Evolutionary conservation across 2,329 filamentous ascomycete genomes (phyloP), one percentile per base, ranked within the genome.

Genomic region (Calonectria pseudoreteaudii): DNA sequence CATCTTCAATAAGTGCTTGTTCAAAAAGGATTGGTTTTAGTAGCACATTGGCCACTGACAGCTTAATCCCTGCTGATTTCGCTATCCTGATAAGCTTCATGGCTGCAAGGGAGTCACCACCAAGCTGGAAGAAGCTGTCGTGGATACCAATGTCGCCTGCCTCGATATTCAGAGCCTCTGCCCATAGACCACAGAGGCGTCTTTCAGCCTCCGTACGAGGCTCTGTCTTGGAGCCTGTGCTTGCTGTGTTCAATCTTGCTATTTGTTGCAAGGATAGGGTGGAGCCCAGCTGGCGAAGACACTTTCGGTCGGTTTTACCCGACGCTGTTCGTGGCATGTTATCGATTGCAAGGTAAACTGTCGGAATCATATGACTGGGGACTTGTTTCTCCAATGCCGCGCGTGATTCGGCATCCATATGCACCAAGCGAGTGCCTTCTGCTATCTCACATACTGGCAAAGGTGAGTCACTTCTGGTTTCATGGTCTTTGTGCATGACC

Each of bases 71-170:
- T 31, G 84, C 80, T 30, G 82, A 80, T 41, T 86, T 81, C 2
- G 85, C 85, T 31, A 84, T 82, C n/a, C 86, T 84, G 2, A 88
- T 88, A 2, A 90, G 76, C 72, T 85, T 87, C 85, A 90, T 90
- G 1, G 87, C 87, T 0, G 83, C 75, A 1, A 89, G 84, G 0
- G 88, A 89, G 76, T 89, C 86, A 23, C 88, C 88, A 10, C 88
- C 88, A 0, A 88, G 83, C 0, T 82, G 82, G 81, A 90, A 88
- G 79, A 90, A 89, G 79, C 85, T 87, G 74, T 88, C 85, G 4
- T 86, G 83, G 3, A 83, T 74, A 2, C 84, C 83, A 34, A 88
- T 86, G 6, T 77, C 73, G 2, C 82, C 77, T 11, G 80, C 69
- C 2, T 79, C 74, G 5, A 86, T 74, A 2, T 76, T 76, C 6